Percentiles rank a stretch among this genome's conserved stretches.
These are phyloP conservation scores for Emmonsia crescens DNA, from an alignment of 2,329 filamentous ascomycete species.

Conservation along the genomic window DNA sequence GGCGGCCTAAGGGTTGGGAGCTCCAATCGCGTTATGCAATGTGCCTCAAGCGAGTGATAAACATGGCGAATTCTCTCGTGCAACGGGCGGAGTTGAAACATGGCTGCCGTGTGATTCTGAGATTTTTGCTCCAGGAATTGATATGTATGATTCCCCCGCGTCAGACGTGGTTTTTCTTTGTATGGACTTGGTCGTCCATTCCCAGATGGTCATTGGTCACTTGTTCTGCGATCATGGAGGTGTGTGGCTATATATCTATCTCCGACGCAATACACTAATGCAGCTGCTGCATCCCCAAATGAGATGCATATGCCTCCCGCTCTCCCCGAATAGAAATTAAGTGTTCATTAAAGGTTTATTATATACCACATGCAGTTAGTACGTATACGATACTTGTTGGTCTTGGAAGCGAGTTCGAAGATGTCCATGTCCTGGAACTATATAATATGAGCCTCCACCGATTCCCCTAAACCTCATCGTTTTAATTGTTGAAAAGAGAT, in stretches of 20 bases:
- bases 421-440: neutral
- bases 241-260: no score
- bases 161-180: neutral
- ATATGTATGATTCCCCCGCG: neutral
- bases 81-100: neutral
- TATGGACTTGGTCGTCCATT: neutral
- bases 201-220: neutral
- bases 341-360: neutral
- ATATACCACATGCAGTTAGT: neutral
- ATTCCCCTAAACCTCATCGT: neutral
- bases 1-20: neutral
- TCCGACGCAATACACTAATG: no score
- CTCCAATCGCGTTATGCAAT: neutral
- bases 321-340: neutral
- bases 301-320: neutral
- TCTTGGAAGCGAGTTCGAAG: neutral
- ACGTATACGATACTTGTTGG: neutral
- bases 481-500: neutral
- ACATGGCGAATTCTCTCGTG: neutral
- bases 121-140: neutral
- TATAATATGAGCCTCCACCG: neutral
- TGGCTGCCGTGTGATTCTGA: neutral
- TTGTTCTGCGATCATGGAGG: neutral
- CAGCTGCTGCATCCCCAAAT: neutral
- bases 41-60: neutral